phyloP scores from a whole-genome alignment of 1,284 basidiomycete species.

The Cryptococcus jaspeensis region DNA sequence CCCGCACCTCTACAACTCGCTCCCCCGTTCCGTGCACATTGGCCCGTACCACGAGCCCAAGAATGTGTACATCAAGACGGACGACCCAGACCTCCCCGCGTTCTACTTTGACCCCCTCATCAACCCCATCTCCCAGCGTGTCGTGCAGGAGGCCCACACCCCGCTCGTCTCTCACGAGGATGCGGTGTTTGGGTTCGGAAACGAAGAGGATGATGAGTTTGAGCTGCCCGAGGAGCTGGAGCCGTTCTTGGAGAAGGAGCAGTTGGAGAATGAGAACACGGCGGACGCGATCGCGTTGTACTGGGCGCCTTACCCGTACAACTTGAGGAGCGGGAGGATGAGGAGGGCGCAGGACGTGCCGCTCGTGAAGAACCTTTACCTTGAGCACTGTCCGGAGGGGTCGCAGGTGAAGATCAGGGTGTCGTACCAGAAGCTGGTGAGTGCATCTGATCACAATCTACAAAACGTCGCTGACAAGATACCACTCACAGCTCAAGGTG shows the following conservation, averaged over 20 bases:
- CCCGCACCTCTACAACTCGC: constrained; percentile 97
- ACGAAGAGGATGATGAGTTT: constrained; percentile 78
- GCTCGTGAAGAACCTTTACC: constrained; percentile 94
- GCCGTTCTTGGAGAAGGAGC: constrained; percentile 79
- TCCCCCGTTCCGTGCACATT: constrained; percentile 91
- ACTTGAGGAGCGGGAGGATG: constrained; percentile 86
- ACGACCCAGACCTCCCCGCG: constrained; percentile 97
- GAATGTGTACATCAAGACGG: constrained; percentile 97
- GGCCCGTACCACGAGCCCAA: constrained; percentile 91
- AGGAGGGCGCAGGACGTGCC: constrained; percentile 93
- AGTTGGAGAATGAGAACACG: constrained; percentile 85
- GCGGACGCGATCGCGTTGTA: constrained; percentile 96
- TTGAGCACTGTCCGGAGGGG: constrained; percentile 95
- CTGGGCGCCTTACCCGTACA: constrained; percentile 98
- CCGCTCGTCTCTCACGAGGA: constrained; percentile 87
- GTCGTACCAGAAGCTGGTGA: constrained; percentile 88
- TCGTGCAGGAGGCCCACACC: constrained; percentile 76
- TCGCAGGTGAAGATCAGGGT: constrained; percentile 98
- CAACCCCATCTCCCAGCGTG: constrained; percentile 89
- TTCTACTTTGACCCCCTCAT: constrained; percentile 99
- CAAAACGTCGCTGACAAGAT: constrained; percentile 3
- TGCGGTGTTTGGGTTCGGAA: constrained; percentile 77
- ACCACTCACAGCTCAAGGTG: constrained; percentile 64
- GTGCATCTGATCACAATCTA: not conserved
- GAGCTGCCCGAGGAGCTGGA: constrained; percentile 75